Percentiles rank a stretch among this genome's conserved stretches.
These are phyloP conservation scores for Tetradesmus obliquus DNA, from an alignment of 139 green algal genomes.

Conservation along the genomic window DNA sequence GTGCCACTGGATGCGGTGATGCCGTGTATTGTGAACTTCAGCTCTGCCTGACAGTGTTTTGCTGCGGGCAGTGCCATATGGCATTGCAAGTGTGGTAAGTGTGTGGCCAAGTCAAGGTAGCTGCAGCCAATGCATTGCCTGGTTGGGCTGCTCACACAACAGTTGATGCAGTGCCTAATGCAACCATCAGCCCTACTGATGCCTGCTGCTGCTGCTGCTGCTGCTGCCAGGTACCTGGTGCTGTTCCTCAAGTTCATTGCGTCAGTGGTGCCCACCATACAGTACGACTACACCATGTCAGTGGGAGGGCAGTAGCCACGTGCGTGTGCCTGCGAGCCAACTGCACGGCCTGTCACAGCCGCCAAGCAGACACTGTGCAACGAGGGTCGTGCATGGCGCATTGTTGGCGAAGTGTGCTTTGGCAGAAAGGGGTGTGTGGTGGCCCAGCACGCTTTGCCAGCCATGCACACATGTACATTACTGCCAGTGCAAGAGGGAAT, in stretches of 20 bases:
- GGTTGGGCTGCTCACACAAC: neutral
- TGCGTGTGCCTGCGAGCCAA: neutral
- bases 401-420: too few species aligned
- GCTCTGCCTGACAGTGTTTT: too few species aligned
- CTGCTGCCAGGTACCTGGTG: conserved; percentile 83
- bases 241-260: conserved; percentile 98
- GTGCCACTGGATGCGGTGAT: too few species aligned
- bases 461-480: too few species aligned
- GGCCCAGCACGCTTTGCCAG: too few species aligned
- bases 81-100: neutral
- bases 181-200: neutral
- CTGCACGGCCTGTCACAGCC: neutral
- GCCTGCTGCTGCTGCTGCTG: neutral
- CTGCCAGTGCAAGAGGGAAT: too few species aligned
- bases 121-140: neutral
- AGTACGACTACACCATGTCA: conserved; percentile 92
- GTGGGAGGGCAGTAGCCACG: conserved; percentile 56
- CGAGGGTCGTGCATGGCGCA: too few species aligned
- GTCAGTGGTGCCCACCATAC: conserved; percentile 93
- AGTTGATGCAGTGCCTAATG: neutral
- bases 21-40: too few species aligned
- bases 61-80: neutral
- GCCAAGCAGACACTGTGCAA: neutral
- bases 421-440: too few species aligned
- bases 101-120: neutral